These are phyloP conservation scores for Phoma sp. DNA, from an alignment of 2,329 filamentous ascomycete genomes.

Conservation along the genomic window DNA sequence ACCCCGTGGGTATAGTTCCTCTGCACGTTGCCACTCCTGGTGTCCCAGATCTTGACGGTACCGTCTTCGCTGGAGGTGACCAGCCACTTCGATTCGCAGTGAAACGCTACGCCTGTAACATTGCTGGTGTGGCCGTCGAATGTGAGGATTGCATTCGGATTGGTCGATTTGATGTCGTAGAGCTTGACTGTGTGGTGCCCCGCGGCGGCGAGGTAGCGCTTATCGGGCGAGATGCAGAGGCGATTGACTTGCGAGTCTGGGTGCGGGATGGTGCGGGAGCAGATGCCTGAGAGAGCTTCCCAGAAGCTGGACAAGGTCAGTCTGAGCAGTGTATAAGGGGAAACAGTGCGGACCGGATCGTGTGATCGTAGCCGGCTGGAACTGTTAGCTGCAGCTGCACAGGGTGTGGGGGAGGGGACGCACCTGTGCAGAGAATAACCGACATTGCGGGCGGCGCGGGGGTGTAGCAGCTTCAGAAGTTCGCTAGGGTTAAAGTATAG, in stretches of 20 bases:
- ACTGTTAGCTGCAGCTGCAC: constrained; percentile 28
- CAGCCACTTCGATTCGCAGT: constrained; percentile 99
- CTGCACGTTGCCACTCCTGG: constrained; percentile 81
- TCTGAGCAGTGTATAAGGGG: not conserved
- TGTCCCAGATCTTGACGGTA: constrained; percentile 98
- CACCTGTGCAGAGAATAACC: constrained; percentile 71
- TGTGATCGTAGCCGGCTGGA: constrained; percentile 75
- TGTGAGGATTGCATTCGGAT: constrained; percentile 87
- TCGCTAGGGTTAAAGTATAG: not conserved
- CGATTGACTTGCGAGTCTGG: constrained; percentile 98
- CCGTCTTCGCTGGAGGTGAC: constrained; percentile 97
- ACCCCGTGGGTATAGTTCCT: constrained; percentile 90
- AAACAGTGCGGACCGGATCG: constrained; percentile 65
- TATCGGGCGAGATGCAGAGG: constrained; percentile 97
- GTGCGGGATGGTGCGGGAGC: constrained; percentile 96
- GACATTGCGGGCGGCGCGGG: constrained; percentile 57
- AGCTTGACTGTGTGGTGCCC: constrained; percentile 90
- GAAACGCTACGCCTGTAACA: constrained; percentile 94
- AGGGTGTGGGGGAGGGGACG: constrained; percentile 36
- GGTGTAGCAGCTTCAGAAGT: not conserved
- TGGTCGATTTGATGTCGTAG: constrained; percentile 98
- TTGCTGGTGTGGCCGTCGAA: constrained; percentile 97
- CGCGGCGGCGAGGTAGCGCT: constrained; percentile 86
- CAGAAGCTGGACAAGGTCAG: constrained; percentile 72
- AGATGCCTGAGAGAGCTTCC: constrained; percentile 97